These are phyloP conservation scores for Yamadazyma jaroonii DNA, from an alignment of 1,139 yeast species.

Conservation along the genomic window DNA sequence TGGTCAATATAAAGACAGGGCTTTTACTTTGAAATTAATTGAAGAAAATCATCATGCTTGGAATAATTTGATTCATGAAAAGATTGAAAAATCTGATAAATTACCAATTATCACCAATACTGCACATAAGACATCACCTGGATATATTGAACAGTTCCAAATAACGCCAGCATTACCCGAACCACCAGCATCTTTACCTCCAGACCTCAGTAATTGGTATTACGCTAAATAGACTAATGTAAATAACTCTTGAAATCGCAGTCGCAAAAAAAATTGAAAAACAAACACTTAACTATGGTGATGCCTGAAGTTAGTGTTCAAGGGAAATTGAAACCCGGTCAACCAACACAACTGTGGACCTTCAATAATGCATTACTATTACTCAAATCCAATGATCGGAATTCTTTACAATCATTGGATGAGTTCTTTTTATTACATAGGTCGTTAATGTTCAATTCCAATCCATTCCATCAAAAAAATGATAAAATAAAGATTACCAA, in stretches of 20 bases:
- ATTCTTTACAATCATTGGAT: slow-evolving; percentile 40
- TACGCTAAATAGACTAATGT: not conserved
- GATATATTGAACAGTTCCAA: slow-evolving; percentile 17
- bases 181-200: slow-evolving; percentile 28
- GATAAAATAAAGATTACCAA: slow-evolving; percentile 2
- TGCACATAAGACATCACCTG: slow-evolving; percentile 56
- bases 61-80: slow-evolving; percentile 57
- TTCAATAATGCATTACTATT: slow-evolving; percentile 40
- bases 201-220: slow-evolving; percentile 17
- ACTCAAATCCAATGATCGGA: slow-evolving; percentile 31
- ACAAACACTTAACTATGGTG: slow-evolving; percentile 1
- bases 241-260: too few species aligned
- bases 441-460: slow-evolving; percentile 27
- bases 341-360: slow-evolving; percentile 43
- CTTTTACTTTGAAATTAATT: slow-evolving; percentile 70
- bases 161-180: slow-evolving; percentile 12
- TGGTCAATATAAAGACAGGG: slow-evolving; percentile 73
- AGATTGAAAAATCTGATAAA: slow-evolving; percentile 29
- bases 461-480: slow-evolving; percentile 26
- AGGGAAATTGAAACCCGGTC: slow-evolving; percentile 12
- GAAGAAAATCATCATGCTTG: slow-evolving; percentile 72
- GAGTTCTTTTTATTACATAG: slow-evolving; percentile 41
- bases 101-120: slow-evolving; percentile 54
- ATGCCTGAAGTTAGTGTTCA: slow-evolving; percentile 8
- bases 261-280: slow-evolving; percentile 3